These are phyloP conservation scores for Croton setiger DNA, from an alignment of 441 rosid genomes.

Conservation along the genomic window DNA sequence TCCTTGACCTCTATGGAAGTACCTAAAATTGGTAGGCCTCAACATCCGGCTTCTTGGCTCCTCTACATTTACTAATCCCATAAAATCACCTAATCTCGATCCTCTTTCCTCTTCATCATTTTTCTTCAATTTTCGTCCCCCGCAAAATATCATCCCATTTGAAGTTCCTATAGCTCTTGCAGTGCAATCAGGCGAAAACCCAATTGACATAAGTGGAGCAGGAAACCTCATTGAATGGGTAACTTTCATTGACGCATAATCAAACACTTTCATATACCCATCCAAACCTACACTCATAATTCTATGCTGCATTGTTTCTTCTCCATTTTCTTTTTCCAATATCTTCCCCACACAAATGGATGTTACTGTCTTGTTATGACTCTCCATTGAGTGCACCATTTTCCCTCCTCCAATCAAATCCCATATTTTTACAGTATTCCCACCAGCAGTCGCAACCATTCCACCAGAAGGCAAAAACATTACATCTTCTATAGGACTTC, in stretches of 20 bases:
- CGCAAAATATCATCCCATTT: conserved; percentile 68
- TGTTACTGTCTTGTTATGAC: conserved; percentile 90
- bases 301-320: conserved; percentile 46
- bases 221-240: conserved; percentile 91
- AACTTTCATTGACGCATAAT: conserved; percentile 68
- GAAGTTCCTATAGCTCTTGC: conserved; percentile 68
- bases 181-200: conserved; percentile 54
- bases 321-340: conserved; percentile 36
- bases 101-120: conserved; percentile 26
- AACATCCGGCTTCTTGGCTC: conserved; percentile 42
- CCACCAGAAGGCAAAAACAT: conserved; percentile 88
- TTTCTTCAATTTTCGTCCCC: conserved; percentile 63
- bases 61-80: conserved; percentile 37
- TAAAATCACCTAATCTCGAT: conserved; percentile 24
- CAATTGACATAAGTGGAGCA: conserved; percentile 78
- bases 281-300: conserved; percentile 83
- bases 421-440: conserved; percentile 82
- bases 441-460: conserved; percentile 79
- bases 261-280: conserved; percentile 90
- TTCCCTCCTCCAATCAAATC: conserved; percentile 85
- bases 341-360: conserved; percentile 61
- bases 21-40: conserved; percentile 62
- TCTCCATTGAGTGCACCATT: conserved; percentile 77
- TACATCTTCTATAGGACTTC: conserved; percentile 80
- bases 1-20: conserved; percentile 76